Evolutionary conservation across 768 basidiomycete genomes (phyloP), one percentile per base, ranked within the genome.

Genomic region (Cubamyces sp.): DNA sequence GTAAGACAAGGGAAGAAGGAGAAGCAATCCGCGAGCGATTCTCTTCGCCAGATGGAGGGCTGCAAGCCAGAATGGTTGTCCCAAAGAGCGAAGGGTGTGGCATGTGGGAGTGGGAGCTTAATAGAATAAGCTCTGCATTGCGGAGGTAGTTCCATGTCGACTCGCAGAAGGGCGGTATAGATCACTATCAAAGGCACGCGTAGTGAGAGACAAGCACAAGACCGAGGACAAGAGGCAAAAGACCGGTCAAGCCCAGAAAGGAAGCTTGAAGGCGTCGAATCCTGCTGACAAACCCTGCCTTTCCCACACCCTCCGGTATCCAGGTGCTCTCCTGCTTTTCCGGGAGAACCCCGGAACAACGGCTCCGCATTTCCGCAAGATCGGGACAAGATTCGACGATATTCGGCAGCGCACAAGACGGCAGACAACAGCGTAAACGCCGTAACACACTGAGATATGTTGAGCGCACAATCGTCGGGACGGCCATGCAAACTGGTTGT

Each of bases 261-360:
- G 61, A 21, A 62, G 34, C 21, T 25, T 62, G 42, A 62, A 62
- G 54, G 54, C 49, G 49, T 40, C 18, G 51, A 34, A 37, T 21
- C 19, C 45, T 14, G 62, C 62, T 64, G 62, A 64, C 62, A 58
- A 54, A 64, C 40, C 53, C 47, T 54, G 40, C 28, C 57, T 25
- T 52, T 64, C 62, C 53, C 57, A 59, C 53, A 55, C 19, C 26
- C 43, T 47, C 62, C 62, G 30, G 3, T 5, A 39, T 9, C 5
- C 52, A 23, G 62, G 62, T n/a, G 19, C 57, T 16, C 45, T 26
- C 51, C 52, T 63, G 18, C 62, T 26, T 6, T 40, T 28, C 45
- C 12, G 5, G 47, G 40, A 5, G 6, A 15, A 8, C 45, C 11
- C 39, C 54, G 60, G 49, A 40, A 19, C 25, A 26, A 23, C 49